Evolutionary conservation across 1,284 basidiomycete species (phyloP).

Genomic region (Trametes versicolor): DNA sequence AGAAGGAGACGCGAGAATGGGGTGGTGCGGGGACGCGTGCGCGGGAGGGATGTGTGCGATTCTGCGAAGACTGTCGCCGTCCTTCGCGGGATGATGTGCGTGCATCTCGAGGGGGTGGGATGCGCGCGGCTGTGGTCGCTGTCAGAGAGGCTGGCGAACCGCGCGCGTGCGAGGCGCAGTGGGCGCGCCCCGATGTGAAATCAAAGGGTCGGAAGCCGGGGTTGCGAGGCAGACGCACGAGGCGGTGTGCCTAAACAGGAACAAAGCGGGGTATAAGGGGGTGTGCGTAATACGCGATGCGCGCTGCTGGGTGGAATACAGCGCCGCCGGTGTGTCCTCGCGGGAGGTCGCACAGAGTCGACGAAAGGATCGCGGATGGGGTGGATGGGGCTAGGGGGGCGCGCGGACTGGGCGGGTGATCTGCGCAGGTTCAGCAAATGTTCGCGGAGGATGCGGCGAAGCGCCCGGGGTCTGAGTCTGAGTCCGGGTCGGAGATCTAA

Average conservation of each 20-base stretch:
- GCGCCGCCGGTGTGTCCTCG: background rate
- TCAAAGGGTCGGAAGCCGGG: slow-evolving; percentile 6
- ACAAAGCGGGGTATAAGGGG: slow-evolving; percentile 8
- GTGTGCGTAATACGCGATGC: no score
- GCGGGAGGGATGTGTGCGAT: slow-evolving; percentile 2
- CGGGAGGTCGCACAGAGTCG: background rate
- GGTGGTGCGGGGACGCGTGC: background rate
- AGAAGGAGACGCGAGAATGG: background rate
- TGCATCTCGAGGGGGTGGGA: background rate
- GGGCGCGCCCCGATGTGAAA: slow-evolving; percentile 7
- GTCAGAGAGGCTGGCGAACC: slow-evolving; percentile 8
- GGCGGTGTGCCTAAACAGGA: slow-evolving; percentile 10
- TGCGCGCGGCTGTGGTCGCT: background rate
- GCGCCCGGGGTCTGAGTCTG: slow-evolving; percentile 8
- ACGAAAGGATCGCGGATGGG: slow-evolving; percentile 30
- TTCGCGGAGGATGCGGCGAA: slow-evolving; percentile 31
- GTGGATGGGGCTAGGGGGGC: background rate
- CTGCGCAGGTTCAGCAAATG: slow-evolving; percentile 10
- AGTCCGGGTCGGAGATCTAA: slow-evolving; percentile 33
- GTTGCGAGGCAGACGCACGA: background rate
- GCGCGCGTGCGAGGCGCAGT: slow-evolving; percentile 7
- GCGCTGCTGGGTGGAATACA: no score
- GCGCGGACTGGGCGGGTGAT: slow-evolving; percentile 6
- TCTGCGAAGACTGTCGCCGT: background rate
- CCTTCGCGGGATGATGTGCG: slow-evolving; percentile 29